Percentiles rank a stretch among this genome's conserved stretches.
These are phyloP conservation scores for Cryptococcus sp. DNA, from an alignment of 1,284 basidiomycete species.

Conservation along the genomic window DNA sequence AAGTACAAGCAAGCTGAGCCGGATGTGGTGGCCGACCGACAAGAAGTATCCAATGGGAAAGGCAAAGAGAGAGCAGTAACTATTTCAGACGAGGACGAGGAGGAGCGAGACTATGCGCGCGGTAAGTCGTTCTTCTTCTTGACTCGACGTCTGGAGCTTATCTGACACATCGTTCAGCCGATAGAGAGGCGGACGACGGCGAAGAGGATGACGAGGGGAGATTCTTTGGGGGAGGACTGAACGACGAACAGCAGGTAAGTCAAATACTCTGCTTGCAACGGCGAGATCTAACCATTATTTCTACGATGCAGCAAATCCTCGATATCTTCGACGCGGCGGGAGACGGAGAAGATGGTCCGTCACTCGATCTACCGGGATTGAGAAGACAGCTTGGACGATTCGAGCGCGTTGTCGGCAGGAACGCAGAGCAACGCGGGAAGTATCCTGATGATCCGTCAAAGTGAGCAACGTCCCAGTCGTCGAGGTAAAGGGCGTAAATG, in stretches of 20 bases:
- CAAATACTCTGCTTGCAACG: constrained; percentile 47
- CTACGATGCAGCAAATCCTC: constrained; percentile 49
- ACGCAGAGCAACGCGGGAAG: constrained; percentile 91
- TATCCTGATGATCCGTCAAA: constrained; percentile 86
- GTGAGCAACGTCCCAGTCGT: constrained; percentile 56
- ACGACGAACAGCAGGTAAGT: constrained; percentile 87
- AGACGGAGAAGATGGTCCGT: constrained; percentile 57
- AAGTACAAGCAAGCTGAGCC: constrained; percentile 55
- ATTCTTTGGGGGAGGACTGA: constrained; percentile 90
- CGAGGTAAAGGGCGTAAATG: not conserved
- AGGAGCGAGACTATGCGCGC: constrained; percentile 60
- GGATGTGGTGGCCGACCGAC: constrained; percentile 18
- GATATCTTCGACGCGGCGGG: constrained; percentile 75
- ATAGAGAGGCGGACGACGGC: constrained; percentile 15
- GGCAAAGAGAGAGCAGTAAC: constrained; percentile 57
- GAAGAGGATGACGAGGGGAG: constrained; percentile 80
- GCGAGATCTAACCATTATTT: too few relatives aligned
- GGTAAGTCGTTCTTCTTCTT: constrained; percentile 13
- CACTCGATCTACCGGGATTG: constrained; percentile 60
- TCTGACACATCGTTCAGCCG: not conserved
- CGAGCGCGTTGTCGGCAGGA: constrained; percentile 86
- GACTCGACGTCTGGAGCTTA: not conserved
- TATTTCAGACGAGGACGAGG: constrained; percentile 59
- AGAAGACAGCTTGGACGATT: constrained; percentile 76
- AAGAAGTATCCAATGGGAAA: constrained; percentile 42